Percentiles rank a stretch among this genome's conserved stretches.
Evolutionary conservation across 495 filamentous ascomycete genomes (phyloP).

Genomic region (Hypoxylon intermedium): DNA sequence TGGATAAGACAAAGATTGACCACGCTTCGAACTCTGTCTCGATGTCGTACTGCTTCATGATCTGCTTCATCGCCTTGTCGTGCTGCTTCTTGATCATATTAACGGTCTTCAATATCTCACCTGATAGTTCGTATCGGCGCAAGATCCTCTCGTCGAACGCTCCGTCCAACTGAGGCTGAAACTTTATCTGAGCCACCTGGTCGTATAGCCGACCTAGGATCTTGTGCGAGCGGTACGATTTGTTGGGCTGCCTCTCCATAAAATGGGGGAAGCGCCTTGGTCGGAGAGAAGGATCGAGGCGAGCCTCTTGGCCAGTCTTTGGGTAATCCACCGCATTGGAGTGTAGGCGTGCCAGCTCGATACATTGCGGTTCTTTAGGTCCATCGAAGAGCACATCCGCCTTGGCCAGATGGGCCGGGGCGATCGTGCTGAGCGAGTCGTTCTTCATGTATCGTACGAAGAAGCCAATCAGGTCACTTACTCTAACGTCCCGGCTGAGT

Average conservation of each 20-base stretch:
- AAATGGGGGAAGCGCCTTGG: slow-evolving; percentile 82
- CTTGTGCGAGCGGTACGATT: slow-evolving; percentile 69
- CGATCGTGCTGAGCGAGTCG: slow-evolving; percentile 79
- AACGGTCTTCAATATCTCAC: slow-evolving; percentile 63
- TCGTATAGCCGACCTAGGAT: slow-evolving; percentile 89
- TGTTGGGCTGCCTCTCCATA: slow-evolving; percentile 74
- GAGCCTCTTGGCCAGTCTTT: slow-evolving; percentile 82
- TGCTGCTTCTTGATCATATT: slow-evolving; percentile 76
- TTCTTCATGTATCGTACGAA: slow-evolving; percentile 96
- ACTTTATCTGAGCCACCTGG: slow-evolving; percentile 64
- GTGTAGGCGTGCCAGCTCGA: slow-evolving; percentile 80
- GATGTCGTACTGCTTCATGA: slow-evolving; percentile 88
- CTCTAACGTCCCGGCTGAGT: slow-evolving; percentile 64
- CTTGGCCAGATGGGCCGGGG: slow-evolving; percentile 80
- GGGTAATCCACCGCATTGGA: slow-evolving; percentile 92
- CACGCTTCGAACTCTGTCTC: slow-evolving; percentile 90
- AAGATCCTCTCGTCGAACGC: slow-evolving; percentile 83
- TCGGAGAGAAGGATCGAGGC: slow-evolving; percentile 66
- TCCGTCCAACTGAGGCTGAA: slow-evolving; percentile 69
- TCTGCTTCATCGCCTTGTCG: slow-evolving; percentile 74
- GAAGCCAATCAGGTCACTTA: slow-evolving; percentile 77
- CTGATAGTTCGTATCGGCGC: slow-evolving; percentile 61
- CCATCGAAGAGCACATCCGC: slow-evolving; percentile 70
- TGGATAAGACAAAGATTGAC: slow-evolving; percentile 80
- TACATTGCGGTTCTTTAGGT: slow-evolving; percentile 71